Conservation (phyloP, 345 rosid species). For the Salix viminalis region DNA sequence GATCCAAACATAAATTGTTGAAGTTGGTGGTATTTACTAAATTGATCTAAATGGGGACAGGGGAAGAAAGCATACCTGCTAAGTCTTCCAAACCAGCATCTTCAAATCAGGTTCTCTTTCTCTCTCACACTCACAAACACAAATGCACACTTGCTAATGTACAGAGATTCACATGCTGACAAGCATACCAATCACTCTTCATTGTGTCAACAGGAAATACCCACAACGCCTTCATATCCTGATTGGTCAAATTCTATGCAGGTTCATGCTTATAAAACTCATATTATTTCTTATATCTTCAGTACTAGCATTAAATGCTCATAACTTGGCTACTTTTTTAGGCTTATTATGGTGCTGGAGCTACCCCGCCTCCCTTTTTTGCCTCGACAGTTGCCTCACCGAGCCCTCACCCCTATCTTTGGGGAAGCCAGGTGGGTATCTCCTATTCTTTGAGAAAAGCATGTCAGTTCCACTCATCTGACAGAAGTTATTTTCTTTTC, state of each 20-base stretch:
- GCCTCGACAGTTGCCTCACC: slow-evolving; percentile 86
- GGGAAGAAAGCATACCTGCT: slow-evolving; percentile 66
- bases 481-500: slow-evolving; percentile 8
- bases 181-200: slow-evolving; percentile 5
- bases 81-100: slow-evolving; percentile 70
- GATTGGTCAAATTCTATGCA: slow-evolving; percentile 93
- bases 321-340: slow-evolving; percentile 29
- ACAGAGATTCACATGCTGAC: neutral
- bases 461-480: neutral
- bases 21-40: slow-evolving; percentile 3
- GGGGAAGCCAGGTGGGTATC: slow-evolving; percentile 81
- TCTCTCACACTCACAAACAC: neutral
- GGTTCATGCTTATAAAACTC: slow-evolving; percentile 41
- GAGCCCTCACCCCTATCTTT: slow-evolving; percentile 77
- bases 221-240: slow-evolving; percentile 59
- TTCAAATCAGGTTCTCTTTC: slow-evolving; percentile 55
- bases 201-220: slow-evolving; percentile 51
- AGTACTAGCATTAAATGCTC: slow-evolving; percentile 14
- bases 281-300: neutral
- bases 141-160: neutral
- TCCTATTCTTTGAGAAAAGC: neutral
- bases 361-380: slow-evolving; percentile 74
- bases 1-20: slow-evolving; percentile 11
- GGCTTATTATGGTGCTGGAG: slow-evolving; percentile 95
- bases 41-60: slow-evolving; percentile 54